Evolutionary conservation across 371 early-diverging fungal genomes (phyloP), one percentile per base, ranked within the genome.

Genomic region (Mucor mucedo): DNA sequence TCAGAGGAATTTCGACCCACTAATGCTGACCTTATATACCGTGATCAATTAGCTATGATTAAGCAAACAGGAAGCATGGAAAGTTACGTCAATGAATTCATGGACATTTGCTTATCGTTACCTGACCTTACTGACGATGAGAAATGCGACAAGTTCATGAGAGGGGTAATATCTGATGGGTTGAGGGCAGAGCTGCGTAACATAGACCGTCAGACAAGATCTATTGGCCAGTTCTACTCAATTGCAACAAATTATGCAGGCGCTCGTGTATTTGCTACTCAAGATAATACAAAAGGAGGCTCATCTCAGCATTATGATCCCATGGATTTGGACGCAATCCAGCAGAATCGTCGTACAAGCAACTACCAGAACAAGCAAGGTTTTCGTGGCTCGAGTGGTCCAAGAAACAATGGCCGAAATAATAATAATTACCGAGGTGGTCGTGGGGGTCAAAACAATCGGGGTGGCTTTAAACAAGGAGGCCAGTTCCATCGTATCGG

Each of bases 81-180:
- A 4, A 50, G 33, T 2, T 58, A 58, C 48, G 48, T 58, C 2
- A 16, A 58, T n/a, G 13, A n/a, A 2, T 47, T 58, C 11, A 59
- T 33, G 40, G 48, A 58, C 7, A 45, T 45, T 5, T 9, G 45
- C 10, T 2, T 38, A 2, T 13, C 11, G 1, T 5, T 57, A 4
- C 32, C 45, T 1, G 9, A 10, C 2, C 44, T 57, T 13, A 32
- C 58, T 3, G 50, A 59, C 3, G 33, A 49, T 2, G 48, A 49
- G 28, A 10, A 47, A 3, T 39, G n/a, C 14, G 35, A 59, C 32
- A 47, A 21, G 21, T 59, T 49, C 16, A 50, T 47, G 10, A 13
- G 47, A 14, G 58, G 58, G 2, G 4, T 57, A 45, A 13, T 3
- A 7, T 3, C 39, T 39, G 35, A 10, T 39, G 41, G 28, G 5